Conservation (phyloP, 805 yeast genomes). For the Nakazawaea anatomiae region DNA sequence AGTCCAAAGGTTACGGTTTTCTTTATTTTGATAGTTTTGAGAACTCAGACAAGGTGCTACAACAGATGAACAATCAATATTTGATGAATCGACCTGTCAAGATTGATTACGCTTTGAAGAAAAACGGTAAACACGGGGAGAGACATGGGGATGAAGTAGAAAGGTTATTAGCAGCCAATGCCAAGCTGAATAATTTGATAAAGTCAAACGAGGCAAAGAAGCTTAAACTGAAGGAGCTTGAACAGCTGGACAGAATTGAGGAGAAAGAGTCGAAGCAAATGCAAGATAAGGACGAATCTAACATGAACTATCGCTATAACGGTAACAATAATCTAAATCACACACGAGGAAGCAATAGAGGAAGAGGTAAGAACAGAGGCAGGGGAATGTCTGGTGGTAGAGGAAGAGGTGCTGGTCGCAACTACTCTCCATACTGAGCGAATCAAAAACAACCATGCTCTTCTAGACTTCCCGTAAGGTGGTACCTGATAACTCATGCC, state of each 20-base stretch:
- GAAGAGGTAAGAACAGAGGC: slow-evolving; percentile 3
- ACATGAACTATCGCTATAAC: neutral
- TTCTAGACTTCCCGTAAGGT: neutral
- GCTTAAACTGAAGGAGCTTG: neutral
- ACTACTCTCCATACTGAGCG: neutral
- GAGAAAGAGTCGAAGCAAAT: neutral
- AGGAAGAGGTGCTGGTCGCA: slow-evolving; percentile 1
- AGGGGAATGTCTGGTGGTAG: neutral
- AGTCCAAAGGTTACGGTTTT: slow-evolving; percentile 60
- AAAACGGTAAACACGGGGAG: slow-evolving; percentile 40
- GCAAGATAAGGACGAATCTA: neutral
- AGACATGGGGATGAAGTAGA: slow-evolving; percentile 80
- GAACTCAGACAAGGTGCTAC: slow-evolving; percentile 66
- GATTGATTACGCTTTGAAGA: slow-evolving; percentile 70
- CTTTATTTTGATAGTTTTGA: slow-evolving; percentile 59
- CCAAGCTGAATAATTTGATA: slow-evolving; percentile 34
- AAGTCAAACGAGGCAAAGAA: neutral
- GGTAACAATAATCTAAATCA: neutral
- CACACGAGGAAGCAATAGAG: neutral
- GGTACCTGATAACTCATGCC: too few relatives aligned
- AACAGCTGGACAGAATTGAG: neutral
- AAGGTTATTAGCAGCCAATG: slow-evolving; percentile 61
- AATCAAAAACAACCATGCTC: neutral
- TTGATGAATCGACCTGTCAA: slow-evolving; percentile 60
- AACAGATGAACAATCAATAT: slow-evolving; percentile 59